A percentile compares a stretch with the other conserved stretches of the same genome.
Conservation (phyloP, 768 basidiomycete species). For the Obba rivulosa region DNA sequence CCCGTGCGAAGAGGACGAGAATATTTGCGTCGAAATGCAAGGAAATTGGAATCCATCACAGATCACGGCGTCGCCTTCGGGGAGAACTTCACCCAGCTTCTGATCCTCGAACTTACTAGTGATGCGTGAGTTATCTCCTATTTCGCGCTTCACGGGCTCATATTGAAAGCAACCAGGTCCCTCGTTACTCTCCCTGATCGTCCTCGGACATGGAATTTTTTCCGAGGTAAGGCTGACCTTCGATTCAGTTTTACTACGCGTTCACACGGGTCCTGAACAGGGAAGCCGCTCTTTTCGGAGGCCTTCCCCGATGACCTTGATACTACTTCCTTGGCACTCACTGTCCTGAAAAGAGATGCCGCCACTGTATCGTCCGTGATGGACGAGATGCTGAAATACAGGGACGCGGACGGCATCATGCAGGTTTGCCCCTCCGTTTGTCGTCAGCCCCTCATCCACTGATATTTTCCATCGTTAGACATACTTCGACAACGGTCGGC, state of each 20-base stretch:
- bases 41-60: conserved; percentile 40
- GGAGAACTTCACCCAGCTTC: conserved; percentile 56
- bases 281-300: conserved; percentile 10
- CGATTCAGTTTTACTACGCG: neutral
- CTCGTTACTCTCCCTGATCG: conserved; percentile 23
- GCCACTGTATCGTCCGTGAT: conserved; percentile 37
- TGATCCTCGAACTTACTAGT: conserved; percentile 49
- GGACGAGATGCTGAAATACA: conserved; percentile 52
- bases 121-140: conserved; percentile 41
- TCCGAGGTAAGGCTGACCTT: conserved; percentile 29
- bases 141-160: too few relatives aligned
- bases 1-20: conserved; percentile 38
- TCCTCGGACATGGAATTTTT: conserved; percentile 53
- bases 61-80: conserved; percentile 32
- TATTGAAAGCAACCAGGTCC: too few relatives aligned
- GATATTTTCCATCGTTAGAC: conserved; percentile 31
- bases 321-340: conserved; percentile 51
- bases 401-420: conserved; percentile 44
- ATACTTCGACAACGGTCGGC: conserved; percentile 47
- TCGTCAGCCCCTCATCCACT: neutral
- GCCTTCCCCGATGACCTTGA: conserved; percentile 51
- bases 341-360: conserved; percentile 30
- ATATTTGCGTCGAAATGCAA: conserved; percentile 37
- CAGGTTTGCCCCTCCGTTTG: conserved; percentile 10
- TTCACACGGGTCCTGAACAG: neutral